Evolutionary conservation across 495 filamentous ascomycete genomes (phyloP).

Genomic region (Articulospora tetracladia): DNA sequence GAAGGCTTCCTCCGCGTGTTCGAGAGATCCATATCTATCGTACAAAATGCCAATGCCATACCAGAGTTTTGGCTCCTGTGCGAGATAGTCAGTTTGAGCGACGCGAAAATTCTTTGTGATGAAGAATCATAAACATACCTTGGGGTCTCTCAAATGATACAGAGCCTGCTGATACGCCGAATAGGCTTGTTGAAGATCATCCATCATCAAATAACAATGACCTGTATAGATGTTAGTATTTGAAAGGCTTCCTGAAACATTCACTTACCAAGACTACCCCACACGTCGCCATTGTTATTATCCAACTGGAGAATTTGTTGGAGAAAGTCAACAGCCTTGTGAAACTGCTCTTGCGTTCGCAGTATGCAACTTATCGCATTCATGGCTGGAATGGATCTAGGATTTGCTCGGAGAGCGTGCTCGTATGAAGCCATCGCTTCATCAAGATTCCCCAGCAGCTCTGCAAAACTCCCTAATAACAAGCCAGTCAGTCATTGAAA

Average conservation of each 20-base stretch:
- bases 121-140: conserved; percentile 48
- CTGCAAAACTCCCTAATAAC: conserved; percentile 71
- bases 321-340: conserved; percentile 90
- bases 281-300: conserved; percentile 84
- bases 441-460: conserved; percentile 83
- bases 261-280: conserved; percentile 80
- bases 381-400: conserved; percentile 89
- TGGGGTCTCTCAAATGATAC: conserved; percentile 90
- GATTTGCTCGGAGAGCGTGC: conserved; percentile 79
- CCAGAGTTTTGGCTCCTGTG: conserved; percentile 93
- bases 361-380: conserved; percentile 89
- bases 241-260: neutral
- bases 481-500: neutral
- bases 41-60: conserved; percentile 99
- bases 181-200: conserved; percentile 95
- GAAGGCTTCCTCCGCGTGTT: conserved; percentile 97
- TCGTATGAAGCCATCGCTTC: conserved; percentile 87
- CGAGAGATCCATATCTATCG: conserved; percentile 92
- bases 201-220: conserved; percentile 99
- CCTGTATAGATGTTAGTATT: conserved; percentile 41
- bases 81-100: neutral
- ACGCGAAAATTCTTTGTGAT: conserved; percentile 15
- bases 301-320: conserved; percentile 91
- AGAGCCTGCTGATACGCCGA: conserved; percentile 96
- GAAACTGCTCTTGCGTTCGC: conserved; percentile 87